These are phyloP conservation scores for Macroventuria anomochaeta DNA, from an alignment of 2,329 filamentous ascomycete genomes.

Conservation along the genomic window DNA sequence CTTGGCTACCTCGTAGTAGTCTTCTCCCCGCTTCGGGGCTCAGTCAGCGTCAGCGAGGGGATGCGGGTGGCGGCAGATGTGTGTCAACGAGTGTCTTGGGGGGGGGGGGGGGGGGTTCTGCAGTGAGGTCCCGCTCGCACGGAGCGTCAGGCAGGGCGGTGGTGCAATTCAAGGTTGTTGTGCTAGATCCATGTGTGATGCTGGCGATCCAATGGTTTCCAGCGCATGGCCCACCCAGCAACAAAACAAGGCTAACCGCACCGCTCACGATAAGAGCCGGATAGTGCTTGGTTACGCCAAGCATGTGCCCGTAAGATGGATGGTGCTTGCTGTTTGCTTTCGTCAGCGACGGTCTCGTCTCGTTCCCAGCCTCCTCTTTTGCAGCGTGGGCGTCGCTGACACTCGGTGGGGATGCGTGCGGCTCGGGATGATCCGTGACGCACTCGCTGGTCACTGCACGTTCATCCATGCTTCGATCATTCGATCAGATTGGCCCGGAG, in stretches of 20 bases:
- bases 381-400: not conserved
- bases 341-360: not conserved
- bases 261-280: conserved; percentile 1
- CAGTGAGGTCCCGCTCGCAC: not conserved
- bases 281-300: not conserved
- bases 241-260: conserved; percentile 7
- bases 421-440: conserved; percentile 11
- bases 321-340: not conserved
- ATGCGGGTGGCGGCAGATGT: not conserved
- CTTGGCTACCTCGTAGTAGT: too few species aligned
- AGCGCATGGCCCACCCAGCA: conserved; percentile 4
- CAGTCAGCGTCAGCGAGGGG: conserved; percentile 8
- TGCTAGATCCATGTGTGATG: conserved; percentile 6
- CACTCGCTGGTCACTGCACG: conserved; percentile 5
- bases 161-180: conserved; percentile 11
- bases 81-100: not conserved
- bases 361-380: conserved; percentile 5
- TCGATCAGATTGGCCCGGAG: not conserved
- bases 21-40: conserved; percentile 14
- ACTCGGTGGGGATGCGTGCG: conserved; percentile 1
- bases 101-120: too few species aligned
- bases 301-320: not conserved
- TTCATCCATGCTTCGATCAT: conserved; percentile 15
- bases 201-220: conserved; percentile 11
- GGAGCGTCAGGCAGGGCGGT: conserved; percentile 1